Conservation (phyloP, 2,329 filamentous ascomycete genomes). For the Exserohilum turcica region DNA sequence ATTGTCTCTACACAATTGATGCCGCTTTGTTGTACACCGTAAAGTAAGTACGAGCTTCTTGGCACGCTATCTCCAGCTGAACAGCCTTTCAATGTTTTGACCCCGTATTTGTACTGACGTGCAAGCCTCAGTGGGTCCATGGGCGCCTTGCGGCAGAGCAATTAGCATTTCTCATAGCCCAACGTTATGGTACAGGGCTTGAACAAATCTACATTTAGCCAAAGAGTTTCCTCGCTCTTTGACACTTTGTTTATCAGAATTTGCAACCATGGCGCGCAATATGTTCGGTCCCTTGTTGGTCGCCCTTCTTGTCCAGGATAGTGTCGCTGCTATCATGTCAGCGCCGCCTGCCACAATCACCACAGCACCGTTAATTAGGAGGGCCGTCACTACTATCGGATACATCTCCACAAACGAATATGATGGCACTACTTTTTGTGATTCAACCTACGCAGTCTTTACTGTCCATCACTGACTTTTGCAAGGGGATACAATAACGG, state of each 20-base stretch:
- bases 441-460: background rate
- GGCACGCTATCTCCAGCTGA: constrained; percentile 4
- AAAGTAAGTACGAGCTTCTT: background rate
- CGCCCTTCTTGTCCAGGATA: constrained; percentile 1
- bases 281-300: constrained; percentile 7
- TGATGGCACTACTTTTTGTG: constrained; percentile 19
- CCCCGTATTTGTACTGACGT: constrained; percentile 5
- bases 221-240: background rate
- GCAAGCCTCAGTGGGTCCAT: constrained; percentile 14
- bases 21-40: background rate
- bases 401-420: constrained; percentile 10
- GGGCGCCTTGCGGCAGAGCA: constrained; percentile 4
- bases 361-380: constrained; percentile 7
- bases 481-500: constrained; percentile 17
- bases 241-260: background rate
- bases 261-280: constrained; percentile 3
- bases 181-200: constrained; percentile 3
- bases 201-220: constrained; percentile 1
- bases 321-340: constrained; percentile 9
- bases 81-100: constrained; percentile 4
- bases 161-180: constrained; percentile 1
- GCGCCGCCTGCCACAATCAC: constrained; percentile 14
- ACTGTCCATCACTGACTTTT: background rate
- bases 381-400: constrained; percentile 18
- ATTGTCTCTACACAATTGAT: background rate